These are phyloP conservation scores for Colletotrichum filicis DNA, from an alignment of 2,329 filamentous ascomycete genomes.

Conservation along the genomic window DNA sequence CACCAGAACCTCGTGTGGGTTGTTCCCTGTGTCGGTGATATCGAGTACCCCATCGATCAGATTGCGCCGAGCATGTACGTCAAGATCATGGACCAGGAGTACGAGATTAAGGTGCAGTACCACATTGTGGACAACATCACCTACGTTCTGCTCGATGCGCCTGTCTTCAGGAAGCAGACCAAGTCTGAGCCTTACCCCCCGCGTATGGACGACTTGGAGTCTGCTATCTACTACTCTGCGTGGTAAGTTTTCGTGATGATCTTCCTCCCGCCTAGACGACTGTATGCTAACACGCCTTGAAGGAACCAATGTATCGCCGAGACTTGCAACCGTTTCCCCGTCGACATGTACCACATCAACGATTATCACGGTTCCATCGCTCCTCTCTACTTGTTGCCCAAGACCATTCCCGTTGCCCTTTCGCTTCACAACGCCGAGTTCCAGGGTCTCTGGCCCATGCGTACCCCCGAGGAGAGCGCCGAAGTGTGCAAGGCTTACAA, in stretches of 20 bases:
- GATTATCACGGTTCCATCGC: conserved; percentile 74
- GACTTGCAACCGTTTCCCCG: conserved; percentile 69
- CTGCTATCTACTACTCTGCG: conserved; percentile 75
- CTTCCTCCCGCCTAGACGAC: neutral
- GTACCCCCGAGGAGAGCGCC: conserved; percentile 67
- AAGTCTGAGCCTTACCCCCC: conserved; percentile 72
- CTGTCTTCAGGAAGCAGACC: conserved; percentile 73
- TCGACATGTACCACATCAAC: conserved; percentile 74
- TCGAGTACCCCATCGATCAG: conserved; percentile 71
- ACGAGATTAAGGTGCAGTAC: conserved; percentile 73
- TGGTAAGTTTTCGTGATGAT: conserved; percentile 51
- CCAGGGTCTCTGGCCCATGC: conserved; percentile 76
- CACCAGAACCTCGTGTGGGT: conserved; percentile 75
- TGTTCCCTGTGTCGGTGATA: conserved; percentile 69
- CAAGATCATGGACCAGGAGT: conserved; percentile 68
- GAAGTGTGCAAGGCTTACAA: conserved; percentile 76
- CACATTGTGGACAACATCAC: conserved; percentile 74
- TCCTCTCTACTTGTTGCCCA: conserved; percentile 73
- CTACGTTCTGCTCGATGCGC: conserved; percentile 74
- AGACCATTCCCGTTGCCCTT: conserved; percentile 69
- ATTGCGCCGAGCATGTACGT: conserved; percentile 70
- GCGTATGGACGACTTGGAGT: conserved; percentile 76
- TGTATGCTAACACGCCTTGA: neutral
- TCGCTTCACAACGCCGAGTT: conserved; percentile 78
- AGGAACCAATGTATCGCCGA: conserved; percentile 74